These are phyloP conservation scores for Blastobotrys serpentis DNA, from an alignment of 1,139 yeast species.

Conservation along the genomic window DNA sequence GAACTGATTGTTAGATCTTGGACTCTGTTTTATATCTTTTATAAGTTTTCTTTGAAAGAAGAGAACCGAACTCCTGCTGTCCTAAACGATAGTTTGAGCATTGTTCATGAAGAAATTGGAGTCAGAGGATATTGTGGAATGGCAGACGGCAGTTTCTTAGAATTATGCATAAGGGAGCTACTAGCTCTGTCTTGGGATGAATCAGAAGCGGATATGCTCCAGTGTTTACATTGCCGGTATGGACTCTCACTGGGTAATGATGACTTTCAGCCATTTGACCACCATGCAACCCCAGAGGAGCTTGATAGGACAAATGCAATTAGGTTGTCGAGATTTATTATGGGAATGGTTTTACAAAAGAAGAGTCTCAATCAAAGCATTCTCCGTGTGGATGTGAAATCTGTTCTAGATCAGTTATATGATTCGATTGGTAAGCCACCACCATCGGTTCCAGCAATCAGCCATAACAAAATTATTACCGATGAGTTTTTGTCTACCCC, in stretches of 20 bases:
- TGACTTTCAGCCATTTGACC: constrained; percentile 62
- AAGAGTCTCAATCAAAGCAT: constrained; percentile 56
- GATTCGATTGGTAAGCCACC: constrained; percentile 73
- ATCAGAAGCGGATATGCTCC: constrained; percentile 62
- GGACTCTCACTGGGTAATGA: constrained; percentile 64
- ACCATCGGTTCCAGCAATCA: constrained; percentile 37
- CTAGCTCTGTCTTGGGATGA: constrained; percentile 46
- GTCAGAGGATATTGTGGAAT: constrained; percentile 64
- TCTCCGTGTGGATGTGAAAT: constrained; percentile 64
- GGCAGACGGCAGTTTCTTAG: constrained; percentile 61
- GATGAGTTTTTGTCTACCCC: constrained; percentile 54
- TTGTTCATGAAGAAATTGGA: constrained; percentile 75
- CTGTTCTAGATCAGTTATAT: constrained; percentile 66
- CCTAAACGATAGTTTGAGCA: constrained; percentile 50
- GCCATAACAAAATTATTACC: constrained; percentile 43
- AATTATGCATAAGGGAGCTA: constrained; percentile 56
- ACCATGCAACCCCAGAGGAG: constrained; percentile 50
- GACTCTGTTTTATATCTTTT: constrained; percentile 38
- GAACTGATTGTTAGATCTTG: constrained; percentile 51
- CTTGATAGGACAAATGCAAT: constrained; percentile 54
- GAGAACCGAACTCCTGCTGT: constrained; percentile 27
- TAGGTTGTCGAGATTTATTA: constrained; percentile 57
- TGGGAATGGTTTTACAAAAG: constrained; percentile 58
- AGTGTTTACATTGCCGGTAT: constrained; percentile 73
- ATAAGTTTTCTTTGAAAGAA: constrained; percentile 26